These are phyloP conservation scores for Aureobasidium lini DNA, from an alignment of 2,329 filamentous ascomycete species.

Conservation along the genomic window DNA sequence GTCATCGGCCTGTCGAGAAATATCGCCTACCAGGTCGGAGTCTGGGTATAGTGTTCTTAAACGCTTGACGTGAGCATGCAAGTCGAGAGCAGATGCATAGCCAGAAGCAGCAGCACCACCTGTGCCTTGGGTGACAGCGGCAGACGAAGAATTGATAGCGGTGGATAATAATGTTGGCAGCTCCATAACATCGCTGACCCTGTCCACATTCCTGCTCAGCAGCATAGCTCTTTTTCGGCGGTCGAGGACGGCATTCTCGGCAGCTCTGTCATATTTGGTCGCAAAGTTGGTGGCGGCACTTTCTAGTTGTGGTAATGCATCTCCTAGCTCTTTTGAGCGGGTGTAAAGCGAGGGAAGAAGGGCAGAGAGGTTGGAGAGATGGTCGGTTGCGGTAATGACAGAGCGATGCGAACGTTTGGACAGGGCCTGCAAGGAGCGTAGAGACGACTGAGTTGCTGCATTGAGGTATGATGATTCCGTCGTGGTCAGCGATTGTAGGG, in stretches of 20 bases:
- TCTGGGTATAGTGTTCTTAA: conserved; percentile 75
- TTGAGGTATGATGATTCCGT: conserved; percentile 73
- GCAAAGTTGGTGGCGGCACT: conserved; percentile 72
- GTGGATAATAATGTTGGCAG: conserved; percentile 79
- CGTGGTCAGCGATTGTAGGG: conserved; percentile 62
- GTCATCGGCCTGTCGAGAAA: conserved; percentile 70
- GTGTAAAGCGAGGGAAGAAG: conserved; percentile 63
- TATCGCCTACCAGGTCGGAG: conserved; percentile 65
- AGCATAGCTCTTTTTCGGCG: conserved; percentile 72
- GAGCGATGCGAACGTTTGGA: conserved; percentile 83
- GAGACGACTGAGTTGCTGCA: conserved; percentile 70
- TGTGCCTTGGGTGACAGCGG: conserved; percentile 32
- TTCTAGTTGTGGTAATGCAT: conserved; percentile 72
- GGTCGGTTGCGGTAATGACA: conserved; percentile 72
- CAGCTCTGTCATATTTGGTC: conserved; percentile 68
- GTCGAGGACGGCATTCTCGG: conserved; percentile 55
- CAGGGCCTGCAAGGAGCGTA: conserved; percentile 76
- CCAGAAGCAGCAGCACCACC: conserved; percentile 39
- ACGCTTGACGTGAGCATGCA: conserved; percentile 87
- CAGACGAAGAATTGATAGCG: conserved; percentile 53
- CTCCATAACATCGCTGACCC: conserved; percentile 84
- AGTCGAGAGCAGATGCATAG: conserved; percentile 81
- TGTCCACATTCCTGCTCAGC: conserved; percentile 77
- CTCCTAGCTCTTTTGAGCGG: conserved; percentile 59
- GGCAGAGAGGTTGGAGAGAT: conserved; percentile 64